Percentiles rank a stretch among this genome's conserved stretches.
Evolutionary conservation across 768 basidiomycete species (phyloP).

Genomic region (Amanita subjunquillea): DNA sequence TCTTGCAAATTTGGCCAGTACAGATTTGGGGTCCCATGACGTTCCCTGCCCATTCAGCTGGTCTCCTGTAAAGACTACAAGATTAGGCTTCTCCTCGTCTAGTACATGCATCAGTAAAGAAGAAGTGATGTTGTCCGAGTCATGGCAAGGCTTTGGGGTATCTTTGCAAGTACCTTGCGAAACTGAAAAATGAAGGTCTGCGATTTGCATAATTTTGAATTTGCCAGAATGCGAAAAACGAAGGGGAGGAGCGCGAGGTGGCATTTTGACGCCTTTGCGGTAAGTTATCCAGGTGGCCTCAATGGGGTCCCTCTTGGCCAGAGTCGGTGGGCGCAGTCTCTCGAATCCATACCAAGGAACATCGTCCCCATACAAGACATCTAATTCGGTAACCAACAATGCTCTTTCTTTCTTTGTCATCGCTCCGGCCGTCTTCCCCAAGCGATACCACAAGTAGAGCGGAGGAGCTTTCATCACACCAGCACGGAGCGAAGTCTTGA

Average conservation of each 20-base stretch:
- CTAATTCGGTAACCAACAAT: constrained; percentile 82
- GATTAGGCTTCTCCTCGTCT: constrained; percentile 75
- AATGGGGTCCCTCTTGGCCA: constrained; percentile 25
- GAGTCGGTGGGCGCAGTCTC: constrained; percentile 52
- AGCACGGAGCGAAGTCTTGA: constrained; percentile 47
- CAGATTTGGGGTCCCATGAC: constrained; percentile 81
- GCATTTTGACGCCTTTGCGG: constrained; percentile 64
- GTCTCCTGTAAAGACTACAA: constrained; percentile 90
- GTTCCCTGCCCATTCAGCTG: constrained; percentile 89
- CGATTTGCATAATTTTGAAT: constrained; percentile 86
- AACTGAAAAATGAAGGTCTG: constrained; percentile 90
- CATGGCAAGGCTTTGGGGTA: constrained; percentile 44
- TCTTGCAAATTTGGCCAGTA: constrained; percentile 80
- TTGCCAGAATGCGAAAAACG: constrained; percentile 78
- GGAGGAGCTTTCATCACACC: constrained; percentile 49
- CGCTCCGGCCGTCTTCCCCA: constrained; percentile 51
- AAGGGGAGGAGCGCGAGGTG: constrained; percentile 65
- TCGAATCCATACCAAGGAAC: constrained; percentile 84
- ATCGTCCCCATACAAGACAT: constrained; percentile 80
- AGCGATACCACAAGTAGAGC: constrained; percentile 72
- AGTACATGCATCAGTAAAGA: constrained; percentile 62
- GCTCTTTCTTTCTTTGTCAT: constrained; percentile 45
- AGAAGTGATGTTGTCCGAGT: constrained; percentile 74
- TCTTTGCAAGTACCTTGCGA: constrained; percentile 71
- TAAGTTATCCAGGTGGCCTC: constrained; percentile 57